Conservation (phyloP, 257 asterid species). For the Leonotis leonurus region DNA sequence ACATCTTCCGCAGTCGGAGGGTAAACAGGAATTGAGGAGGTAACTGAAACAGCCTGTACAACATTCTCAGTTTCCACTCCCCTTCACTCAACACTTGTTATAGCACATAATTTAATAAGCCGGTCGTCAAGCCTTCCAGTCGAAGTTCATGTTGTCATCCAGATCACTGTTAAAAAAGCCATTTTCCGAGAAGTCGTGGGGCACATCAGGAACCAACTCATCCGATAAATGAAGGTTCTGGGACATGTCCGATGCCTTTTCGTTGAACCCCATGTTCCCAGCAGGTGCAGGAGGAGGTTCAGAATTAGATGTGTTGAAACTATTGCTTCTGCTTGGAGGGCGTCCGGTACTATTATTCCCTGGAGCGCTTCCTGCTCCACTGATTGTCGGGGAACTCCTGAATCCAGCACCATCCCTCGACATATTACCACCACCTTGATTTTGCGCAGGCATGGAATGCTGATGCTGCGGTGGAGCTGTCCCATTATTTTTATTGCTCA, state of each 20-base stretch:
- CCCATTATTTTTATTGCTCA: conserved; percentile 40
- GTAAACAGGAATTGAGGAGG: not conserved
- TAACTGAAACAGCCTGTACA: conserved; percentile 46
- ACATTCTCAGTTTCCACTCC: conserved; percentile 20
- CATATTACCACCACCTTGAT: conserved; percentile 34
- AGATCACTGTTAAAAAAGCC: conserved; percentile 66
- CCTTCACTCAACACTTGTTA: conserved; percentile 5
- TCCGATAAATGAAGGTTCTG: conserved; percentile 49
- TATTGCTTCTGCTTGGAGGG: conserved; percentile 54
- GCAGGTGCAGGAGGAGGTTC: conserved; percentile 43
- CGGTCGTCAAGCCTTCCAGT: conserved; percentile 70
- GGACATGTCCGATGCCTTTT: conserved; percentile 45
- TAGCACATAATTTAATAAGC: conserved; percentile 18
- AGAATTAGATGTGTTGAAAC: conserved; percentile 48
- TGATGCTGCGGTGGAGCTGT: conserved; percentile 29
- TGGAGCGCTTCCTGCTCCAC: conserved; percentile 20
- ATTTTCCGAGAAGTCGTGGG: conserved; percentile 62
- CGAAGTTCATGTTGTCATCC: conserved; percentile 64
- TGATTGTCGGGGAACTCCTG: conserved; percentile 30
- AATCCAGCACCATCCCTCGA: conserved; percentile 35
- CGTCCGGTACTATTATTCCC: conserved; percentile 24
- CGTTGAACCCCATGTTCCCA: conserved; percentile 37
- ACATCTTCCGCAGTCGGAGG: conserved; percentile 17
- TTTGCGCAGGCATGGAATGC: no score
- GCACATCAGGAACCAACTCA: no score